phyloP scores from a whole-genome alignment of 2,329 filamentous ascomycete species.

The Dactylellina sp. region DNA sequence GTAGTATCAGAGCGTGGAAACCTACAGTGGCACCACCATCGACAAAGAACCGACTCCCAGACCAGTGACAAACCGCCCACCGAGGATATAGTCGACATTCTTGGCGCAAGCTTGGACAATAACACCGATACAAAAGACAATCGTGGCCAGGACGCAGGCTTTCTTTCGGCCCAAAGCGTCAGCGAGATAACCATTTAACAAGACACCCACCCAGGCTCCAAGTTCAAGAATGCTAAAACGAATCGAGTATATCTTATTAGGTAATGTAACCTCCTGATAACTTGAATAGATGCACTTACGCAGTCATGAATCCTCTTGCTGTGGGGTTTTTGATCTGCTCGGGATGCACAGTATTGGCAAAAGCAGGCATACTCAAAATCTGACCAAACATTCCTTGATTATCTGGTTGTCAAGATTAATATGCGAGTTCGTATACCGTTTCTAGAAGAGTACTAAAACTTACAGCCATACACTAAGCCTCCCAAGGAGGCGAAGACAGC shows the following conservation, averaged over 20 bases:
- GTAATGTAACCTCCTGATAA: too few species aligned
- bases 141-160: constrained; percentile 74
- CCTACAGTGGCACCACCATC: constrained; percentile 73
- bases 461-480: constrained; percentile 74
- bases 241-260: constrained; percentile 56
- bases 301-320: constrained; percentile 47
- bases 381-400: constrained; percentile 53
- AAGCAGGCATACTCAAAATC: constrained; percentile 26
- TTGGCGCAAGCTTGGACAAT: constrained; percentile 75
- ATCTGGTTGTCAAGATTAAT: constrained; percentile 62
- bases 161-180: constrained; percentile 77
- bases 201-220: constrained; percentile 79
- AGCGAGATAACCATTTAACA: constrained; percentile 78
- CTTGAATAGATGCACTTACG: too few species aligned
- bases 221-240: constrained; percentile 71
- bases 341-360: constrained; percentile 39
- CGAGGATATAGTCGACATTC: constrained; percentile 72
- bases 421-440: constrained; percentile 66
- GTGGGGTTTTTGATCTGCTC: constrained; percentile 42
- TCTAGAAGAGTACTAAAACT: constrained; percentile 79
- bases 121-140: constrained; percentile 77
- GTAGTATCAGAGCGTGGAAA: constrained; percentile 59
- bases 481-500: constrained; percentile 65
- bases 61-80: constrained; percentile 78
- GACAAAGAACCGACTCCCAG: constrained; percentile 77